These are phyloP conservation scores for Acaromyces ingoldii DNA, from an alignment of 1,284 basidiomycete species.

Conservation along the genomic window DNA sequence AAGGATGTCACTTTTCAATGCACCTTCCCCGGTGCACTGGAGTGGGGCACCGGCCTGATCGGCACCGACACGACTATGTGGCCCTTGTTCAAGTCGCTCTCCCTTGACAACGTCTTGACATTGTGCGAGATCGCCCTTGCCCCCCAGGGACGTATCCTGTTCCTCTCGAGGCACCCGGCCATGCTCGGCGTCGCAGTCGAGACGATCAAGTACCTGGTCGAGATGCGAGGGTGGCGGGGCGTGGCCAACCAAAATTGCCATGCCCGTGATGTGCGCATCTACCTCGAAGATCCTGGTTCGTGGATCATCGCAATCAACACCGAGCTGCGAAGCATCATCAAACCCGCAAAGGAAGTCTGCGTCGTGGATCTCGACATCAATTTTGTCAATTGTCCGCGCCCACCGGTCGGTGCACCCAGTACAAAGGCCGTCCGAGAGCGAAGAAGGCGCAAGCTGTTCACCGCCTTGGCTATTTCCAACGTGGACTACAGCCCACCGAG, in stretches of 20 bases:
- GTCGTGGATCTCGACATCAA: conserved; percentile 91
- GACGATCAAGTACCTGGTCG: conserved; percentile 85
- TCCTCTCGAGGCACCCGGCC: conserved; percentile 81
- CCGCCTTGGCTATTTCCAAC: conserved; percentile 30
- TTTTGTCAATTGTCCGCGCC: conserved; percentile 72
- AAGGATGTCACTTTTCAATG: conserved; percentile 47
- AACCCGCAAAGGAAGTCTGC: conserved; percentile 70
- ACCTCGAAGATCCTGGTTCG: conserved; percentile 64
- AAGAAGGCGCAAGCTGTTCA: conserved; percentile 65
- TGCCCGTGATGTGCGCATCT: conserved; percentile 81
- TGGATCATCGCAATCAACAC: conserved; percentile 89
- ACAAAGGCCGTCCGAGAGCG: conserved; percentile 76
- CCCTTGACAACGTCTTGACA: conserved; percentile 87
- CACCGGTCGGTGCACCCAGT: conserved; percentile 74
- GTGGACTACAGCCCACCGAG: conserved; percentile 47
- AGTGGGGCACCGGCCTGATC: conserved; percentile 53
- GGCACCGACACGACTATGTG: conserved; percentile 76
- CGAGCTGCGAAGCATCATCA: conserved; percentile 72
- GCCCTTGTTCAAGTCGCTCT: conserved; percentile 90
- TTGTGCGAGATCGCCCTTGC: conserved; percentile 90
- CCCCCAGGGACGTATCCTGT: conserved; percentile 84
- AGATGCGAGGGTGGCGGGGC: conserved; percentile 88
- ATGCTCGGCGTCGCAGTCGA: conserved; percentile 85
- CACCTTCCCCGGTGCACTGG: conserved; percentile 53
- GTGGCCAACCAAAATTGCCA: conserved; percentile 60